Evolutionary conservation across 306 rosid genomes (phyloP), one percentile per base, ranked within the genome.

Genomic region (Hippophae rhamnoides): DNA sequence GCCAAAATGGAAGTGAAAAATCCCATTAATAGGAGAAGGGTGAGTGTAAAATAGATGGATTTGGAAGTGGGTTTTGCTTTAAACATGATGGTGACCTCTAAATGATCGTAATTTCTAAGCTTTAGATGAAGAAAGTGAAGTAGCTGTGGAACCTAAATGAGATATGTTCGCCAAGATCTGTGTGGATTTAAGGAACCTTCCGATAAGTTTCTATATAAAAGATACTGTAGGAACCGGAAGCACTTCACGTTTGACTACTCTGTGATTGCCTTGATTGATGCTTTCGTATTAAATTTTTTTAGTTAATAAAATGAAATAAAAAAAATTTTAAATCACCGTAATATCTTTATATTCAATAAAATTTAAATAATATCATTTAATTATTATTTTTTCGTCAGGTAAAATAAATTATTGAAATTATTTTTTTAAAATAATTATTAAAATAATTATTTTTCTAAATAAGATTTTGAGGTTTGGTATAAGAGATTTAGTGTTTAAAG

Each of bases 61-160:
- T 67, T 87, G 23, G 74, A 68, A 26, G 81, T 72, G 83, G 86
- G 86, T 66, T 76, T 82, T 47, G 58, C 56, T 58, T 44, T 56
- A 25, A 55, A 63, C 87, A 82, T 85, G 71, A 23, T 58, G 61
- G 43, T 25, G 57, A 41, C 53, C 9, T 25, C n/a, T 9, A 7
- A 40, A 57, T 0, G 67, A 53, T 5, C 18, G 44, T 41, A 41
- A 26, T 26, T 59, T 71, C 31, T 25, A 64, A 11, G 44, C 12
- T 26, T 57, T 47, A 58, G 48, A 5, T 26, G 58, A 47, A 44
- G 61, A 27, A 56, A 48, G 57, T 41, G 56, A 13, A 54, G 53
- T 38, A 13, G 7, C 44, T n/a, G 25, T 63, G 76, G 56, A 67
- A 62, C 52, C 44, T 58, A 65, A 71, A 48, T 14, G 67, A 81